Evolutionary conservation across 345 rosid genomes (phyloP), one percentile per base, ranked within the genome.

Genomic region (Cardiospermum halicacabum): DNA sequence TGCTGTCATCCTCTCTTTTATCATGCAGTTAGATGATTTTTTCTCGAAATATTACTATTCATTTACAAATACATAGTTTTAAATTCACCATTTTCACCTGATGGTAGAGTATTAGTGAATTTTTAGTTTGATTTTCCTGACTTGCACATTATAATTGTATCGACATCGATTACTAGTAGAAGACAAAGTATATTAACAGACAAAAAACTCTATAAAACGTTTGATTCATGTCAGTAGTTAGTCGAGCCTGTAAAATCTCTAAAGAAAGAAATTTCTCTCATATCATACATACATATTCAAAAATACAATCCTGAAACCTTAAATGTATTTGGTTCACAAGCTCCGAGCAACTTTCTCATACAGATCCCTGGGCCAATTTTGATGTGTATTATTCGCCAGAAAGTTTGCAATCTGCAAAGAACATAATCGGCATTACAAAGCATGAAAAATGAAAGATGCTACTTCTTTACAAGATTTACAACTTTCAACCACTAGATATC

Each of bases 331-430:
- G 48, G 51, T 71, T 88, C 87, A 93, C 76, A 93, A 81, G 84
- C 88, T 81, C 69, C 80, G 75, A 37, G 89, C 88, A 59, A 86
- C 92, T 82, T 81, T 93, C 53, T 88, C 92, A 8, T 81, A 93
- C 69, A 93, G 70, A 62, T 91, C 97, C 12, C 84, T 92, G 34
- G 98, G 98, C 95, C 97, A 93, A 71, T 88, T 91, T 77, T 79
- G 71, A 72, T 76, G 86, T 64, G 79, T 79, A 74, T 93, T 93
- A 75, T 82, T 88, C 25, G 97, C 98, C 47, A 93, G 85, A 72
- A 93, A 86, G 63, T 80, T 85, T 24, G 95, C 85, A 69, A 91
- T 86, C 98, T 93, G 92, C 80, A 77, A 56, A 45, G 1, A 39
- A 55, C 53, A 68, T 66, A 36, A 77, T 30, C 36, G 12, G 4